Base-by-base conservation (phyloP, 371 early-diverging fungal genomes). In the Rhizoclosmatium hyalinum region DNA sequence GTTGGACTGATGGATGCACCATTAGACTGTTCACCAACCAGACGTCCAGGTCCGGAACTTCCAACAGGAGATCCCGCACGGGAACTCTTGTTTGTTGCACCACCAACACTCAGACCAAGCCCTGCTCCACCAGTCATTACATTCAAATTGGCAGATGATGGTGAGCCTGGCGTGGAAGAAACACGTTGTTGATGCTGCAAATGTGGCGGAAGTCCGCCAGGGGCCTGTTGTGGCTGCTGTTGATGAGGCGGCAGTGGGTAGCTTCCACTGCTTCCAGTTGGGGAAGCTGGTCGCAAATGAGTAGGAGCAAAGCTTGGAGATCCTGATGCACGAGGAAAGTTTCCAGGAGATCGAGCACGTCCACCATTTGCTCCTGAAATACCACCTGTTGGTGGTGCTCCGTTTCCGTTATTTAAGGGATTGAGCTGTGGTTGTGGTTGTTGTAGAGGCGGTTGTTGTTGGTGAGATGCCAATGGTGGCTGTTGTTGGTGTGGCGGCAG, bases 271-370 rank as follows among this genome's bases (percentile, higher is more conserved):
- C 17, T 44, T 45, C 8, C 75, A 19, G 68, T 54, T 8, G 43
- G 69, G 10, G 68, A 63, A 47, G 65, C n/a, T 19, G 42, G 68
- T 41, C 32, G 69, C 61, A 57, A 50, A 21, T 55, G 47, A 41
- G 39, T 54, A 17, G 61, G 69, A 12, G 39, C 72, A 44, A 56
- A 53, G 76, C 39, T 72, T 56, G 41, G 76, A 42, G 65, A 70
- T 12, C 44, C 61, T 17, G 62, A 61, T 17, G 71, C 19, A 12
- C 42, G 65, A 6, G 65, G 45, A 19, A 41, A 44, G 10, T 45
- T 41, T 19, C 75, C 68, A 42, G 46, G n/a, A 32, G 62, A 68
- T 43, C 57, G 41, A 3, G 24, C 43, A 39, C 46, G 58, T 46
- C 68, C 14, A 12, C 50, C 14, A 14, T 19, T 6, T n/a, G 10